Conservation (phyloP, 768 basidiomycete species). For the Rhodotorula kratochvilovae region DNA sequence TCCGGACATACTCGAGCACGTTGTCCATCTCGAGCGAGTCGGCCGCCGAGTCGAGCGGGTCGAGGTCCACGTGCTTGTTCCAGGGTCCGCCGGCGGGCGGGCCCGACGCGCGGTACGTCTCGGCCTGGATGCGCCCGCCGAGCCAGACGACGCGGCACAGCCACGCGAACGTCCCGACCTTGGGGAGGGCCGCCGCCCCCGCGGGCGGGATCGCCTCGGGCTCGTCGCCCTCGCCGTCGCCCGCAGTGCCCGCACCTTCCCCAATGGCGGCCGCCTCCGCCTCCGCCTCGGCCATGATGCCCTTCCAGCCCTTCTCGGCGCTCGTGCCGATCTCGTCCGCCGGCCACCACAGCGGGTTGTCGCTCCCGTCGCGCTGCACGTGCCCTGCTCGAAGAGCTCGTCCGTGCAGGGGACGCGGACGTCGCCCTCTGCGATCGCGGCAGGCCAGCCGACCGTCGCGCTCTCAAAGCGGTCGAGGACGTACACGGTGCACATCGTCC, state of each 20-base stretch:
- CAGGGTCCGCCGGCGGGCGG: conserved; percentile 31
- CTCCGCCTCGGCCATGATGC: conserved; percentile 23
- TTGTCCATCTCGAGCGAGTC: conserved; percentile 33
- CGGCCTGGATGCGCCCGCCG: conserved; percentile 30
- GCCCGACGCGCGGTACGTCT: conserved; percentile 32
- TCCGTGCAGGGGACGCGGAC: conserved; percentile 38
- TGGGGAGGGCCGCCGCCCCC: not conserved
- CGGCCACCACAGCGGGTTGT: conserved; percentile 37
- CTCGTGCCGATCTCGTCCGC: not conserved
- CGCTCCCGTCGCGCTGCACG: conserved; percentile 5
- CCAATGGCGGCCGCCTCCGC: no score
- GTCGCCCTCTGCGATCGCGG: conserved; percentile 30
- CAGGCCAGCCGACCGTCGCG: conserved; percentile 33
- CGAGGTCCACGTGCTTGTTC: conserved; percentile 23
- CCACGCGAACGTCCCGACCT: conserved; percentile 31
- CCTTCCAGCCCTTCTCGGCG: conserved; percentile 1
- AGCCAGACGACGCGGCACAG: conserved; percentile 30
- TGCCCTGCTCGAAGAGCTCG: conserved; percentile 17
- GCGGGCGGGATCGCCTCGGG: not conserved
- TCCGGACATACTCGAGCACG: conserved; percentile 17
- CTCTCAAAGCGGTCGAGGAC: conserved; percentile 37
- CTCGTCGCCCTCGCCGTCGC: not conserved
- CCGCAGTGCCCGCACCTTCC: no score
- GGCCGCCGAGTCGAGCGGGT: conserved; percentile 17
- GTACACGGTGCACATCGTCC: conserved; percentile 38